phyloP scores from a whole-genome alignment of 75 land plant species.

The Picea sitchensis region DNA sequence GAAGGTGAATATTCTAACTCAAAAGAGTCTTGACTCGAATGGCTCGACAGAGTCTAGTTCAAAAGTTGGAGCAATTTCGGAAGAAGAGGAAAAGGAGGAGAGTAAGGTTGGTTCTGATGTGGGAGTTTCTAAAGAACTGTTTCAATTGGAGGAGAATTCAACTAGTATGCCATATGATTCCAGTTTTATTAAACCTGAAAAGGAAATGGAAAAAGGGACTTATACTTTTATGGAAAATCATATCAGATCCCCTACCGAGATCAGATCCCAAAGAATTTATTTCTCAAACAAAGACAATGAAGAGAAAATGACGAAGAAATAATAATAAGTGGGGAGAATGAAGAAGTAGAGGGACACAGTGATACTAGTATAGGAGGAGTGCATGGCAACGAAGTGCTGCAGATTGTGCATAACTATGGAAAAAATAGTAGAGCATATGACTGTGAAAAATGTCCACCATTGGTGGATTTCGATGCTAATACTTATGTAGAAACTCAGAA shows the following conservation, averaged over 20 bases:
- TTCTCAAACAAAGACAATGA: background rate
- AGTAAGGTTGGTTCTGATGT: background rate
- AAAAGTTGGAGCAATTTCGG: constrained; percentile 5
- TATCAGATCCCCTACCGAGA: background rate
- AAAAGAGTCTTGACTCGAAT: constrained; percentile 11
- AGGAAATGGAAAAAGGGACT: background rate
- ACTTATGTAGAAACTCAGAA: background rate
- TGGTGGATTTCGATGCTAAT: background rate
- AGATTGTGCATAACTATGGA: background rate
- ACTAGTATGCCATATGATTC: background rate
- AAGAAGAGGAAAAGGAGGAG: constrained; percentile 9
- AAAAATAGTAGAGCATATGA: background rate
- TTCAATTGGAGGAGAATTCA: background rate
- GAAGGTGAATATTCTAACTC: constrained; percentile 18
- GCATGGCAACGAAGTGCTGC: background rate
- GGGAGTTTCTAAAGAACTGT: background rate
- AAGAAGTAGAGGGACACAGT: background rate
- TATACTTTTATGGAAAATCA: background rate
- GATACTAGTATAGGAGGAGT: background rate
- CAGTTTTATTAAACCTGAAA: constrained; percentile 3
- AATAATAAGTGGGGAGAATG: background rate
- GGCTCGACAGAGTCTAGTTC: background rate
- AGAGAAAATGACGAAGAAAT: background rate
- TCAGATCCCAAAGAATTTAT: background rate
- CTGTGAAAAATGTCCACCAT: background rate